Percentiles rank a stretch among this genome's conserved stretches.
Evolutionary conservation across 345 rosid genomes (phyloP).

Genomic region (Populus tremula): DNA sequence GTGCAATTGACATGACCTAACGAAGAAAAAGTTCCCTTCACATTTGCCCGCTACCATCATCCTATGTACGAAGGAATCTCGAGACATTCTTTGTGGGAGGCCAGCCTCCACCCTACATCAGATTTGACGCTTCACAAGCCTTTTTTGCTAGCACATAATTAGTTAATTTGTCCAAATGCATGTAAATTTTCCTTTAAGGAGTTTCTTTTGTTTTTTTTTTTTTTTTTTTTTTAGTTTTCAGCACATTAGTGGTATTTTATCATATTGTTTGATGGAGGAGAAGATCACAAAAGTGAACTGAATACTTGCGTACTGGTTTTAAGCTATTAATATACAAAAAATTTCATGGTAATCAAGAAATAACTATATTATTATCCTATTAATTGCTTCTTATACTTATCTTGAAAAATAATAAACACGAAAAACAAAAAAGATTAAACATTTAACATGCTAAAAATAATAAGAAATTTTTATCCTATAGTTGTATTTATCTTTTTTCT

Average conservation of each 20-base stretch:
- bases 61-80: conserved; percentile 20
- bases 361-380: too few species aligned
- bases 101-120: conserved; percentile 21
- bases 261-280: neutral
- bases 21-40: conserved; percentile 13
- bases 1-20: conserved; percentile 31
- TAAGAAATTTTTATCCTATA: too few species aligned
- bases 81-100: conserved; percentile 20
- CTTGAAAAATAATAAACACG: too few species aligned
- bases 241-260: neutral
- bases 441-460: too few species aligned
- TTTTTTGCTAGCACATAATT: conserved; percentile 17
- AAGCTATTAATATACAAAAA: neutral
- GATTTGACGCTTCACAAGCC: conserved; percentile 34
- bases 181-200: neutral
- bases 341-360: too few species aligned
- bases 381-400: too few species aligned
- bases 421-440: too few species aligned
- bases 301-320: neutral
- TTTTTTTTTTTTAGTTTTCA: too few species aligned
- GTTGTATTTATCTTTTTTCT: too few species aligned
- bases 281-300: neutral
- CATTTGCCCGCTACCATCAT: conserved; percentile 30
- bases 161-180: conserved; percentile 9
- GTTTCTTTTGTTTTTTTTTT: neutral